Base-by-base conservation (phyloP, 1,284 basidiomycete species). In the Volvariella volvacea region DNA sequence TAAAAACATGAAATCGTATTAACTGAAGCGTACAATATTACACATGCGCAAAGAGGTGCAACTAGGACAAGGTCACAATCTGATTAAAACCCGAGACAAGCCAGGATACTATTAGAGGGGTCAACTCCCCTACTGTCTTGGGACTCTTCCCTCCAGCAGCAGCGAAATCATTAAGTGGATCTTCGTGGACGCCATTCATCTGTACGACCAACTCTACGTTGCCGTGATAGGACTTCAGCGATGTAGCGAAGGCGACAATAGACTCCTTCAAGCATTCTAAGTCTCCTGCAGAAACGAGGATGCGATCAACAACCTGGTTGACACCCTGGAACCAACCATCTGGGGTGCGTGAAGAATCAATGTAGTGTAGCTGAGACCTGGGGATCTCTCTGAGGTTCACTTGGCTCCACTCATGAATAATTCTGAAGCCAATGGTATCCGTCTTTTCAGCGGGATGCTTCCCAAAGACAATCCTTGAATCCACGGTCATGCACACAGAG, bases 401-500 rank as follows among this genome's bases (percentile, higher is more conserved):
- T n/a, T 46, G 39, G 3, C 50, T 51, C 50, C 52, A 58, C 15
- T 45, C 31, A 21, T 53, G 51, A 4, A 52, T 50, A 3, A 48
- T 46, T 2, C 46, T 46, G 12, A 43, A 43, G 19, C 37, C 38
- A 12, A 30, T 16, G n/a, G 21, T 42, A 21, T 43, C 39, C 15
- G 33, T 17, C 68, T 68, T 17, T 38, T 51, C 16, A 40, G 39
- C 14, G 54, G 44, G 41, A 62, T 60, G 22, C 45, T 45, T 0
- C 22, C 20, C 25, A 60, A 57, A 3, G 64, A 64, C 14, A 48
- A 43, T 10, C 12, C 12, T 28, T 6, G 51, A 53, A 7, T 55
- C 48, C 14, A 52, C 57, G 2, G 54, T 50, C 41, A 67, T 53
- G 10, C 48, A 51, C 0, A 64, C 55, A 66, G 66, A 70, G 3